Evolutionary conservation across 164 flowering plant species (phyloP), one percentile per base, ranked within the genome.

Genomic region (Cinnamomum micranthum): DNA sequence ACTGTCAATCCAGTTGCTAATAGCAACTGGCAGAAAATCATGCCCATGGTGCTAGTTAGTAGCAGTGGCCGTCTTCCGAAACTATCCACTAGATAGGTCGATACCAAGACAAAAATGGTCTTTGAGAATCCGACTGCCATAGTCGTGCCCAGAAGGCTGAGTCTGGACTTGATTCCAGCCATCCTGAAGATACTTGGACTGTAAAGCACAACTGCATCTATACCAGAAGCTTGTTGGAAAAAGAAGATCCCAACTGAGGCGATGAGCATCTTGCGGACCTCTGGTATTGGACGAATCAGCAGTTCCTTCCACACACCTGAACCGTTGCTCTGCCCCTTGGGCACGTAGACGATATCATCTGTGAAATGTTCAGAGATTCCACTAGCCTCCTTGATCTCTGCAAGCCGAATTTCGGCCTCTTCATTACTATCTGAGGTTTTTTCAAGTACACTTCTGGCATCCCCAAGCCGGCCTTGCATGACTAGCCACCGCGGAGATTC

Each of bases 51-150:
- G 74, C 90, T 89, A 33, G 64, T 82, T 0, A 89, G 77, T 7
- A 90, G 86, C 74, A 90, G 67, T 47, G 89, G 90, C 13, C 94
- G 81, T 31, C 94, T 79, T 13, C 94, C 92, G 50, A 82, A 4
- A 22, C 71, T 71, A 66, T 90, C 94, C 0, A 90, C 71, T 0
- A 81, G n/a, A 74, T 88, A 87, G 0, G 90, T 88, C 0, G 92
- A 84, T 2, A 85, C 78, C 3, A 90, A 52, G 75, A 89, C 84
- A 77, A 80, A 84, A 9, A 76, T 7, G 0, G 94, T 89, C 75
- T 89, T 89, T 5, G 71, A 77, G 41, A 85, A 78, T 55, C 94
- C 94, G 9, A 90, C 91, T 50, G 88, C 88, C 0, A 90, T 73
- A 1, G 94, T 89, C 23, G 88, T 89, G 10, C 86, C 88, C 23